A percentile compares a stretch with the other conserved stretches of the same genome.
These are phyloP conservation scores for Globisporangium apiculatum DNA, from an alignment of 352 stramenopile species.

Conservation along the genomic window DNA sequence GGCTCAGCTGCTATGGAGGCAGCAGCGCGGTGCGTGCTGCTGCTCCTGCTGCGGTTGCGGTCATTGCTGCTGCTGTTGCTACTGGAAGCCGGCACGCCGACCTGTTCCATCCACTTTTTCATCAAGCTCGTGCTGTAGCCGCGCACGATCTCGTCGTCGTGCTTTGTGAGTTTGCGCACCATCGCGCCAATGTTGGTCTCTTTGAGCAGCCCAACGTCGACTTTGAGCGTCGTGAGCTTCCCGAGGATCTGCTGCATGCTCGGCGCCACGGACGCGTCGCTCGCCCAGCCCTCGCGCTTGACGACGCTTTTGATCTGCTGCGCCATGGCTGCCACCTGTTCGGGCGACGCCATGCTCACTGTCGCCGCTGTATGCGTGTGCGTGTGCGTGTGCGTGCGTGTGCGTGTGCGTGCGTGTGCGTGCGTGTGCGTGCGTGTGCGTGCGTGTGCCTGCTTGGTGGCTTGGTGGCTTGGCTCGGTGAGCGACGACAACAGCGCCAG, in stretches of 20 bases:
- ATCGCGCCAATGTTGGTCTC: constrained; percentile 71
- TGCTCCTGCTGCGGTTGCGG: constrained; percentile 2
- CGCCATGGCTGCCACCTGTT: constrained; percentile 63
- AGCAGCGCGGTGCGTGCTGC: not conserved
- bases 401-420: not conserved
- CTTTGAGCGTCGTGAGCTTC: constrained; percentile 67
- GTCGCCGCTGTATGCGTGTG: not conserved
- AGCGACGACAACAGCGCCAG: not conserved
- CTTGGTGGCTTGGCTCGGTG: not conserved
- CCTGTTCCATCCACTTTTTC: constrained; percentile 74
- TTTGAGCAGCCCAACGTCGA: constrained; percentile 71
- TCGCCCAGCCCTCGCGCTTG: constrained; percentile 53
- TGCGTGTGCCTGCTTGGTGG: not conserved
- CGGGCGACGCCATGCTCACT: constrained; percentile 4
- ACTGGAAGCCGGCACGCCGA: constrained; percentile 32
- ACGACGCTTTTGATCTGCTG: constrained; percentile 65
- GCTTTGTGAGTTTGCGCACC: constrained; percentile 84
- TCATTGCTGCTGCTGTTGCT: constrained; percentile 6
- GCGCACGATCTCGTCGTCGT: constrained; percentile 71
- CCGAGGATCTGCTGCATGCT: constrained; percentile 65
- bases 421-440: not conserved
- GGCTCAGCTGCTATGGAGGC: not conserved
- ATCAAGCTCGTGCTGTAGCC: constrained; percentile 78
- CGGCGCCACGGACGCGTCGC: constrained; percentile 41
- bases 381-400: not conserved